Evolutionary conservation across 352 stramenopile species (phyloP).

Genomic region (Pythium biforme): DNA sequence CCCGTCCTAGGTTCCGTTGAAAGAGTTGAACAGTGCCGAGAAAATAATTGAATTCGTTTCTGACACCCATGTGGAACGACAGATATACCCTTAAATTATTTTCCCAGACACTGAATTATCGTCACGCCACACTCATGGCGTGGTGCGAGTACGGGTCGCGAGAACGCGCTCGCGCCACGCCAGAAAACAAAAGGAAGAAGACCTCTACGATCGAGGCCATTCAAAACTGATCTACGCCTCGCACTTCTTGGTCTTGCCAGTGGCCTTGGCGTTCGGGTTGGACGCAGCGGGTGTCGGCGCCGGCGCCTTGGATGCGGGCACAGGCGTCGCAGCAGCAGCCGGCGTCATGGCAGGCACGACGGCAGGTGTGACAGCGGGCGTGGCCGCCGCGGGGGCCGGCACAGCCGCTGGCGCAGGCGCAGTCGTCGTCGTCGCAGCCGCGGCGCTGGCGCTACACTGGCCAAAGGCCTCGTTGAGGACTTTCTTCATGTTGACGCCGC

Average conservation of each 20-base stretch:
- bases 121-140: constrained; percentile 1
- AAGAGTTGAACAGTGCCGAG: neutral
- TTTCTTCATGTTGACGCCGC: constrained; percentile 46
- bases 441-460: constrained; percentile 12
- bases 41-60: constrained; percentile 5
- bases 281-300: constrained; percentile 1
- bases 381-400: neutral
- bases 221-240: constrained; percentile 16
- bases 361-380: neutral
- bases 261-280: constrained; percentile 10
- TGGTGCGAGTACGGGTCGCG: too few relatives aligned
- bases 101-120: constrained; percentile 14
- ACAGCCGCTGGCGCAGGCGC: constrained; percentile 2
- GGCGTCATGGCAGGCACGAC: neutral
- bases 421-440: neutral
- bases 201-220: constrained; percentile 8
- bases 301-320: neutral
- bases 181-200: neutral
- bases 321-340: neutral
- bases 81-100: constrained; percentile 15
- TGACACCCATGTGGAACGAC: neutral
- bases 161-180: neutral
- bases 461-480: constrained; percentile 25
- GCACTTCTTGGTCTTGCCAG: constrained; percentile 24
- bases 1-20: constrained; percentile 10